A percentile compares a stretch with the other conserved stretches of the same genome.
These are phyloP conservation scores for Lepraria neglecta DNA, from an alignment of 495 filamentous ascomycete species.

Conservation along the genomic window DNA sequence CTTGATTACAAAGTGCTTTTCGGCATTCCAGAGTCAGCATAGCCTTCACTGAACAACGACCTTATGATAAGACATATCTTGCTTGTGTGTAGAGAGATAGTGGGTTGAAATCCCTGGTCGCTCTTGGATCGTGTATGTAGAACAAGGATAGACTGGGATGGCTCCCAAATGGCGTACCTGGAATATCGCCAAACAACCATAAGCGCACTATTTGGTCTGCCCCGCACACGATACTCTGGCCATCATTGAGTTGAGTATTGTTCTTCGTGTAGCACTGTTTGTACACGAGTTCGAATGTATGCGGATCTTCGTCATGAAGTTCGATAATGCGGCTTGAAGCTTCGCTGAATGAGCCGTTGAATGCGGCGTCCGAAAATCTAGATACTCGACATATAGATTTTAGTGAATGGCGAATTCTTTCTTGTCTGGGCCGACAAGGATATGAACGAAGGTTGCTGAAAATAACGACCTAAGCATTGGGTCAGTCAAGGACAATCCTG, in stretches of 20 bases:
- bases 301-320: conserved; percentile 36
- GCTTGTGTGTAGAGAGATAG: no score
- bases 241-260: background rate
- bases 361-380: conserved; percentile 17
- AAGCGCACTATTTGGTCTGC: background rate
- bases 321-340: background rate
- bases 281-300: conserved; percentile 25
- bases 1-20: background rate
- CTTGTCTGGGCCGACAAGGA: conserved; percentile 12
- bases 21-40: no score
- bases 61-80: no score
- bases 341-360: conserved; percentile 17
- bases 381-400: conserved; percentile 15
- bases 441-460: background rate
- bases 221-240: background rate
- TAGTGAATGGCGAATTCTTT: conserved; percentile 18
- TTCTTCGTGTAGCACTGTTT: conserved; percentile 10
- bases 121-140: no score
- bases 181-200: background rate
- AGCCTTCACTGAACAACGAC: no score
- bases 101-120: no score
- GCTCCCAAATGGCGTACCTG: no score
- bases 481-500: background rate
- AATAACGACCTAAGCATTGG: background rate
- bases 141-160: no score